These are phyloP conservation scores for Plasmodium reichenowi DNA, from an alignment of 169 alveolate genomes.

Conservation along the genomic window DNA sequence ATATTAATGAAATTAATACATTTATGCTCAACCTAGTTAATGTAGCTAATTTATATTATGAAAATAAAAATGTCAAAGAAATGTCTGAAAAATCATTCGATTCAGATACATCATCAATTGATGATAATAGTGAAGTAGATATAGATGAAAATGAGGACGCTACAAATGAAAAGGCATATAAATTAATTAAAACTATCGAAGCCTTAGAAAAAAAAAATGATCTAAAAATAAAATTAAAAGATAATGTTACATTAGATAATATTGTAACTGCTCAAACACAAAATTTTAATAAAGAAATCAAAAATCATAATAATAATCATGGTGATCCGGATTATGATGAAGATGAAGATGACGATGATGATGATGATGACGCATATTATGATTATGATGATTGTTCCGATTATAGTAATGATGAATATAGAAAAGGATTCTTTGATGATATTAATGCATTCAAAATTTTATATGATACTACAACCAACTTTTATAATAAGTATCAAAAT, in stretches of 20 bases:
- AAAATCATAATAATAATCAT: neutral
- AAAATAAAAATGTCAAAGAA: constrained; percentile 37
- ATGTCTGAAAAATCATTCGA: constrained; percentile 44
- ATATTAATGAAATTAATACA: constrained; percentile 42
- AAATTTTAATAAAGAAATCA: neutral
- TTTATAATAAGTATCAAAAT: constrained; percentile 46
- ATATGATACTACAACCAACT: constrained; percentile 34
- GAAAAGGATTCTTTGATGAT: constrained; percentile 71
- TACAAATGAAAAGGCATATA: constrained; percentile 66
- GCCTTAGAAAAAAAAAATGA: constrained; percentile 74
- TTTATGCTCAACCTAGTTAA: constrained; percentile 31
- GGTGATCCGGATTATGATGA: constrained; percentile 1
- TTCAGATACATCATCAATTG: constrained; percentile 54
- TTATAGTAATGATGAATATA: constrained; percentile 58
- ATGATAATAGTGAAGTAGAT: constrained; percentile 66
- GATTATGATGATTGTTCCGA: constrained; percentile 68
- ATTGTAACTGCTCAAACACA: constrained; percentile 6
- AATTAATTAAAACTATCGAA: constrained; percentile 71
- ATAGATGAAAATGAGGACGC: constrained; percentile 76
- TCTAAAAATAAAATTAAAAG: constrained; percentile 47
- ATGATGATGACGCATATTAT: constrained; percentile 43
- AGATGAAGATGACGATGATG: constrained; percentile 65
- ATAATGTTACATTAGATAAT: constrained; percentile 30
- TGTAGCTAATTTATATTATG: constrained; percentile 43
- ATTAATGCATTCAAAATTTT: constrained; percentile 56